Conservation (phyloP, 75 land plant genomes). For the Cupressus sempervirens region DNA sequence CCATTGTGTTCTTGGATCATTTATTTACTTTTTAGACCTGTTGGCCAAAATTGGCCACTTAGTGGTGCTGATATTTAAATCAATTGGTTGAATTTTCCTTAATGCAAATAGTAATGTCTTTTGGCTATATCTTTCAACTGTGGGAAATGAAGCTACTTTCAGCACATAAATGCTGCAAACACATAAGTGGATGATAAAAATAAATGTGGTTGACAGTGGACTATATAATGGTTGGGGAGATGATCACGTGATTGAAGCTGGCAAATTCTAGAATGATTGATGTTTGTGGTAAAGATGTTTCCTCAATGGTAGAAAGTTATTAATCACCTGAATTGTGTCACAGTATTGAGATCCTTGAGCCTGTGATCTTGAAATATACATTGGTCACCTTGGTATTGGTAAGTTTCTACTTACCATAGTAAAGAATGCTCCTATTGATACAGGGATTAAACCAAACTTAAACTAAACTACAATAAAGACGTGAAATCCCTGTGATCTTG, state of each 20-base stretch:
- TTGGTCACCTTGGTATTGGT: not conserved
- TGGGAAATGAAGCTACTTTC: not conserved
- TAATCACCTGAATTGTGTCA: not conserved
- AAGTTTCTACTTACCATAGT: not conserved
- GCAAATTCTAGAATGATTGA: not conserved
- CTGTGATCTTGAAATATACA: not conserved
- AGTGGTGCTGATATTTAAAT: not conserved
- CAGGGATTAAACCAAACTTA: not conserved
- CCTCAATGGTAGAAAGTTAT: not conserved
- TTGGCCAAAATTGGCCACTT: not conserved
- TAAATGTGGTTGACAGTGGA: not conserved
- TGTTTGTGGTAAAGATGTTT: not conserved
- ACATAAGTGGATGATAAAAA: not conserved
- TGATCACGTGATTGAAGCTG: not conserved
- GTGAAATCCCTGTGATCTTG: no score
- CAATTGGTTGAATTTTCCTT: not conserved
- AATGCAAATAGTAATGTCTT: not conserved
- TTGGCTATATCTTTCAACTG: not conserved
- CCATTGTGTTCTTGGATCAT: not conserved
- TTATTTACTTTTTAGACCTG: not conserved
- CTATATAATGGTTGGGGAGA: not conserved
- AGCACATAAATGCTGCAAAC: not conserved
- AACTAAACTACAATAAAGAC: not conserved
- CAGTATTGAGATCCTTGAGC: not conserved
- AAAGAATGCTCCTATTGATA: not conserved